Evolutionary conservation across 108 stramenopile species (phyloP).

Genomic region (Pseudonitzschia multiseries): DNA sequence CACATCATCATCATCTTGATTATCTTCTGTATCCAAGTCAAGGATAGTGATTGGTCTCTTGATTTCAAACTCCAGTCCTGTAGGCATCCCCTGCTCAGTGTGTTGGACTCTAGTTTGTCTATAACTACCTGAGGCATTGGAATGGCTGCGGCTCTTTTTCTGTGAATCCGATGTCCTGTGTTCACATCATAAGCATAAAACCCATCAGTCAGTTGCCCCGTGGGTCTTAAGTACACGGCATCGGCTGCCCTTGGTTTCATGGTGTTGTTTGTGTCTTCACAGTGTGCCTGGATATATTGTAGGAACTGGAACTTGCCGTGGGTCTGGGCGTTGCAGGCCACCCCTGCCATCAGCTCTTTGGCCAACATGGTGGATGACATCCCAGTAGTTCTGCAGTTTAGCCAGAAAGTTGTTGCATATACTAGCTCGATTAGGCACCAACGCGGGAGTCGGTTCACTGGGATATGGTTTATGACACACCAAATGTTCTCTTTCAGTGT

Average conservation of each 20-base stretch:
- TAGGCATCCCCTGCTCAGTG: neutral
- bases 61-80: neutral
- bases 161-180: neutral
- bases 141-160: neutral
- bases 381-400: neutral
- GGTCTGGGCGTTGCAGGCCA: neutral
- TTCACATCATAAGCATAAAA: neutral
- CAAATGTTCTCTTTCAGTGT: neutral
- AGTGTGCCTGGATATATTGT: neutral
- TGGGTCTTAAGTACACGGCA: neutral
- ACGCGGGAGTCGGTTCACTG: neutral
- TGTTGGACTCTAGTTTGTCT: neutral
- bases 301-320: neutral
- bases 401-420: neutral
- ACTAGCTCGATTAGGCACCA: neutral
- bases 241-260: neutral
- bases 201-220: neutral
- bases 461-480: neutral
- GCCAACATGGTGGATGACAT: neutral
- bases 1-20: no score
- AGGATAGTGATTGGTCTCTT: neutral
- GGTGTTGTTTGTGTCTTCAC: neutral
- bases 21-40: no score
- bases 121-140: neutral
- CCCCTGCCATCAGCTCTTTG: neutral